Base-by-base conservation (phyloP, 2,329 filamentous ascomycete genomes). In the Colletotrichum horii region DNA sequence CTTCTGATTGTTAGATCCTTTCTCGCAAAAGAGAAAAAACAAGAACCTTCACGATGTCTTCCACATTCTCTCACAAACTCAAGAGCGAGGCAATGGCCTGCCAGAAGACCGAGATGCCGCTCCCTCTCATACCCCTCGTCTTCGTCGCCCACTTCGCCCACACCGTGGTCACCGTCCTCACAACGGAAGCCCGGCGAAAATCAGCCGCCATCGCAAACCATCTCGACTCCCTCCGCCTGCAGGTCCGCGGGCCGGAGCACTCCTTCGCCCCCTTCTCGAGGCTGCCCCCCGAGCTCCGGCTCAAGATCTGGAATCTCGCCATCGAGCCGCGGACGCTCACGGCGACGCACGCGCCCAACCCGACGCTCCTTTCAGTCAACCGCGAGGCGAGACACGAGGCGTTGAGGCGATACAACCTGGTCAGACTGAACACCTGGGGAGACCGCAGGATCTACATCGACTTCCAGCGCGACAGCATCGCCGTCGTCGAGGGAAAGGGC, bases 281-380 rank as follows among this genome's bases (percentile, higher is more conserved):
- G 4, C 66, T 77, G 8, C 76, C 76, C 6, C 32, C 73, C 3
- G 76, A 77, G 24, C 73, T 77, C 2, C 73, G 73, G 19, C 65
- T 76, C 34, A 72, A 73, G 55, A 77, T 76, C 61, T 77, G 76
- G 76, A 61, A 73, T n/a, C 69, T 73, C 19, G 73, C 76, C 28
- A 22, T 76, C 4, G 65, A 38, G 12, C 70, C 69, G 26, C 38
- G 76, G 24, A 69, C 70, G 12, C 55, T 77, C n/a, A 70, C 67
- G 14, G 74, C 74, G 15, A 66, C 65, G 11, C 76, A 77, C 24
- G 73, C 76, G 6, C 65, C 71, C 6, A 76, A 76, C 36, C 71
- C 74, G 15, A 22, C 58, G 9, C 26, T 76, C 4, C 70, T 76
- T 1, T 64, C 74, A 2, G 74, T 74, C 9, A 76, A 60, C 56